Evolutionary conservation across 768 basidiomycete species (phyloP), one percentile per base, ranked within the genome.

Genomic region (Crassisporium funariophilum): DNA sequence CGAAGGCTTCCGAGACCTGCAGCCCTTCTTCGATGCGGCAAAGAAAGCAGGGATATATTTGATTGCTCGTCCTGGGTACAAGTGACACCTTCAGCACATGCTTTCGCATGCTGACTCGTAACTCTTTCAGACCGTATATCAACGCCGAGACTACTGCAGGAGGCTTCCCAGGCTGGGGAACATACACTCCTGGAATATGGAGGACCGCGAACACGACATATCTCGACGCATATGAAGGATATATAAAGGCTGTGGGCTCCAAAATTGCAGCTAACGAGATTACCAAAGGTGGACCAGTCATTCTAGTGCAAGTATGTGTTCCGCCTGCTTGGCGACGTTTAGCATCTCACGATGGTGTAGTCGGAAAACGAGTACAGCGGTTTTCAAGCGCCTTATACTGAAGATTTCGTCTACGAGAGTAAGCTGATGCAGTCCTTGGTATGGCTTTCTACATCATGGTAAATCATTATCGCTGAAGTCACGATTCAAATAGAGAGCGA

Each of bases 151-250:
- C 70, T 2, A 68, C 77, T 12, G 77, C 70, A n/a, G 76, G 76
- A 19, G 77, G 79, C 1, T 75, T 82, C 38, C 81, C 81, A 9
- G 80, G 79, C 15, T 81, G 78, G 80, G 76, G 76, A 31, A 76
- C 74, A 8, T 67, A 75, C 50, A 78, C 77, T 1, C 61, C 69
- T 12, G 76, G 77, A 24, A 57, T 75, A 35, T 75, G 72, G 72
- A 63, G 73, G 48, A 74, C 73, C 0, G 63, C 62, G 4, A 75
- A 75, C 42, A 43, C 66, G 8, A 65, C 72, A 3, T 74, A 71
- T 46, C 47, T 73, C 21, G 66, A 73, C 23, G 81, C 82, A 0
- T 83, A 79, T 69, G 54, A 65, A 27, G 71, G 68, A 31, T 75
- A 84, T 41, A 71, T 82, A 49, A 69, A 73, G 20, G 63, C 70